Evolutionary conservation across 352 stramenopile genomes (phyloP).

Genomic region (Phytophthora ohioensis): DNA sequence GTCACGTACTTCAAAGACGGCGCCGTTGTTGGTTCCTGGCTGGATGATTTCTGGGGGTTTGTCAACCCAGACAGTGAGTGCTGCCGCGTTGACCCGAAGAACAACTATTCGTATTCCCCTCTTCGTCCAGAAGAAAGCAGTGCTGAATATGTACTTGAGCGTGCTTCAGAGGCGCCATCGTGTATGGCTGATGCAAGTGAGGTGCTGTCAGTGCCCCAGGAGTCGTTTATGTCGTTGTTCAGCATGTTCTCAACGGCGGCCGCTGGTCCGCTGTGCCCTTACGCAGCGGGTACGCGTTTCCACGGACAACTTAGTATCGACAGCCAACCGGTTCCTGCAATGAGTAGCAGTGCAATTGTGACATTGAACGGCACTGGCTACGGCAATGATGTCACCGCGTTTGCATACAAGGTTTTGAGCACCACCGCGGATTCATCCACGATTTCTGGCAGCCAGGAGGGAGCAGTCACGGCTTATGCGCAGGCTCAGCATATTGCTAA

Average conservation of each 20-base stretch:
- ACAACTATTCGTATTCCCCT: conserved; percentile 53
- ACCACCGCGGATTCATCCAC: conserved; percentile 23
- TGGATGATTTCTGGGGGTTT: conserved; percentile 84
- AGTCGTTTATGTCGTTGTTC: conserved; percentile 78
- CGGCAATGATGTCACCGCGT: conserved; percentile 62
- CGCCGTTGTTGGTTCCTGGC: conserved; percentile 65
- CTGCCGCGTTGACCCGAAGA: conserved; percentile 57
- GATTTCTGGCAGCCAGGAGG: conserved; percentile 41
- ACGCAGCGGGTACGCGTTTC: conserved; percentile 71
- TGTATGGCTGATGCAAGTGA: conserved; percentile 50
- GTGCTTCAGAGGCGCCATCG: conserved; percentile 34
- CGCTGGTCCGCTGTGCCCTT: conserved; percentile 57
- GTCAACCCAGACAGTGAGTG: conserved; percentile 68
- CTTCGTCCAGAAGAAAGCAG: conserved; percentile 44
- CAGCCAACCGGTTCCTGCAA: conserved; percentile 48
- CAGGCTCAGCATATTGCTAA: conserved; percentile 65
- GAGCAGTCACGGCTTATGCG: conserved; percentile 53
- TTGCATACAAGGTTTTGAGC: conserved; percentile 75
- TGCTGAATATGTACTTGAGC: conserved; percentile 24
- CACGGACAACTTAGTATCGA: conserved; percentile 77
- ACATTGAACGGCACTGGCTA: conserved; percentile 61
- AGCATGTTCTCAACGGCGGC: conserved; percentile 69
- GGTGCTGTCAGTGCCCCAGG: conserved; percentile 47
- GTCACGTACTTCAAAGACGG: conserved; percentile 59
- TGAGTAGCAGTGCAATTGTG: conserved; percentile 41